phyloP scores from a whole-genome alignment of 257 asterid species.

The Plantago ovata region DNA sequence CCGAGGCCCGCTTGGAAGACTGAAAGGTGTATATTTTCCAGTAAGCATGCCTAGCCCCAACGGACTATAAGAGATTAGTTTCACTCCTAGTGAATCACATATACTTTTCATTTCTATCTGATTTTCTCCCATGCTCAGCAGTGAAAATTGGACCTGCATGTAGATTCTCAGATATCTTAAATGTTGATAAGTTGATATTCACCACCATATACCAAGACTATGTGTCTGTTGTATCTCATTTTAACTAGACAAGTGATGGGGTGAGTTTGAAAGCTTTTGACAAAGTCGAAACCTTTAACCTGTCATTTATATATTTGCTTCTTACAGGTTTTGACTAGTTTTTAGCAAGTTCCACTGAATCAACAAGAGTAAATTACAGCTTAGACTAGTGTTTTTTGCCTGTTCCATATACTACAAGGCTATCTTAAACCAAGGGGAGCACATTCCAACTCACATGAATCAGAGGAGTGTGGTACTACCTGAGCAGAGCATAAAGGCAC shows the following conservation, averaged over 20 bases:
- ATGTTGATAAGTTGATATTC: too few species aligned
- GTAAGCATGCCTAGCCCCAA: conserved; percentile 97
- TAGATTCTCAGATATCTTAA: background rate
- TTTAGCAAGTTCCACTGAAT: too few species aligned
- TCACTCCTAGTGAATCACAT: conserved; percentile 74
- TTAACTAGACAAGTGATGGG: too few species aligned
- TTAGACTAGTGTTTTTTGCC: too few species aligned
- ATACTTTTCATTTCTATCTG: conserved; percentile 70
- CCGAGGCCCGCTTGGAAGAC: conserved; percentile 94
- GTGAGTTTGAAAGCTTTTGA: too few species aligned
- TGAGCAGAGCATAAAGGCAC: conserved; percentile 91
- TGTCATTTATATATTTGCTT: too few species aligned
- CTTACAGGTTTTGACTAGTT: too few species aligned
- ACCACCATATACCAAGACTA: too few species aligned
- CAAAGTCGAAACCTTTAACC: too few species aligned
- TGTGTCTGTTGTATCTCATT: too few species aligned
- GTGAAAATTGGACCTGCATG: conserved; percentile 78
- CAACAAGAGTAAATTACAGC: too few species aligned
- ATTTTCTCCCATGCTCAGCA: conserved; percentile 82
- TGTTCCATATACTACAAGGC: background rate
- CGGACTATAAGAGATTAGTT: conserved; percentile 82
- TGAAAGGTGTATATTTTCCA: conserved; percentile 70
- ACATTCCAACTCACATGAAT: background rate
- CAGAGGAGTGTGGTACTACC: conserved; percentile 31
- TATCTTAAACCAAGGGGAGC: background rate